Evolutionary conservation across 495 filamentous ascomycete species (phyloP), one percentile per base, ranked within the genome.

Genomic region (Penicillium verhagenii): DNA sequence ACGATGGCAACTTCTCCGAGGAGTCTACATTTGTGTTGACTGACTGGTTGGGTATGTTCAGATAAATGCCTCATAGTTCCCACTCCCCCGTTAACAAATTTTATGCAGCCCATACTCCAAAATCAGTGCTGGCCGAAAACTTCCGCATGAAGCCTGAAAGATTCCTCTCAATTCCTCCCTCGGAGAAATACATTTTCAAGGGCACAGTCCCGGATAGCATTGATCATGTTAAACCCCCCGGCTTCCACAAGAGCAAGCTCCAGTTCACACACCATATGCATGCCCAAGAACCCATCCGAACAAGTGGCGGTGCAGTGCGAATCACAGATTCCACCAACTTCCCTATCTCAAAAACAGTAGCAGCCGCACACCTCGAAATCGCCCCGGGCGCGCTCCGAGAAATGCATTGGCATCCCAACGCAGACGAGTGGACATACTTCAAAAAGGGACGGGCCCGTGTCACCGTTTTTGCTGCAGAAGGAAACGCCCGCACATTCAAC

Each of bases 361-460:
- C 85, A 0, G 84, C 85, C 2, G 85, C 82, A 6, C 83, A 85
- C 58, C 61, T 86, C 8, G 68, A 69, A 44, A 82, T 86, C 39
- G 63, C 81, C 38, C 82, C 82, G 0, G 82, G 82, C 1, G 82
- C 79, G 0, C 61, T 86, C 44, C 77, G 83, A 5, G 83, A 86
- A 65, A 82, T 92, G 53, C 88, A 92, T 70, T 92, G 89, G 89
- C 88, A 91, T 58, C 85, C 86, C 0, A 81, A 77, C n/a, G 82
- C 81, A 13, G 88, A 91, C 62, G 88, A 91, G 60, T 92, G 86
- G 87, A 80, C 78, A 1, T 92, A 85, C 72, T 91, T 91, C 73
- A 79, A 89, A 44, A 69, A 78, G 33, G 89, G 89, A 0, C 76
- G 75, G 0, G 89, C 81, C 0, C 78, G 89, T 8, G 84, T 87